Evolutionary conservation across 2,329 filamentous ascomycete species (phyloP).

Genomic region (Rhexocercosporidium sp.): DNA sequence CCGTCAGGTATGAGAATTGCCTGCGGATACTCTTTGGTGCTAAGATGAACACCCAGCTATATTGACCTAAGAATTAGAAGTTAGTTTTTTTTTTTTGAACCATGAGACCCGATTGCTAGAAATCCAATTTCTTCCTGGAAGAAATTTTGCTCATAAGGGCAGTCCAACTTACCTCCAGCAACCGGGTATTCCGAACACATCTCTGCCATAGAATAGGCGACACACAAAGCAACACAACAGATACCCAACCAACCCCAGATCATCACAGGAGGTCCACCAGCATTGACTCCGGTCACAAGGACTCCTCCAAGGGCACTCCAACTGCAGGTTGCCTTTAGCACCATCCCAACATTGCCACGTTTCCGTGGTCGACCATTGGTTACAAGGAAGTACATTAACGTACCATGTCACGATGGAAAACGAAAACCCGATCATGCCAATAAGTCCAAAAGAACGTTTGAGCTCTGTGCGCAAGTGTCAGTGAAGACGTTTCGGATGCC

Average conservation of each 20-base stretch:
- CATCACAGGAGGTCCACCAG: conserved; percentile 63
- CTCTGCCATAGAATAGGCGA: conserved; percentile 64
- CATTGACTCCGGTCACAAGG: conserved; percentile 59
- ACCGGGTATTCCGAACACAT: conserved; percentile 62
- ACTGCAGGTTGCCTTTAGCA: conserved; percentile 38
- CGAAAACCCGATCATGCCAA: conserved; percentile 64
- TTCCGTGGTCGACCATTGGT: conserved; percentile 1
- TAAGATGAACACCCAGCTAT: conserved; percentile 62
- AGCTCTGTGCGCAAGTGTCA: conserved; percentile 49
- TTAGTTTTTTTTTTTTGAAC: background rate
- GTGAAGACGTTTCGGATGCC: background rate
- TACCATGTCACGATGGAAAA: conserved; percentile 62
- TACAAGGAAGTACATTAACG: conserved; percentile 24
- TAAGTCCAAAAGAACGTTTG: conserved; percentile 58
- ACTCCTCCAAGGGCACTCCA: conserved; percentile 63
- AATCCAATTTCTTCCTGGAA: background rate
- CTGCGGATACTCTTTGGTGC: conserved; percentile 53
- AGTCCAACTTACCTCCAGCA: conserved; percentile 45
- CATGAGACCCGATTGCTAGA: background rate
- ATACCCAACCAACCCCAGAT: conserved; percentile 62
- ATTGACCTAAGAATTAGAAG: conserved; percentile 49
- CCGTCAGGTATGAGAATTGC: conserved; percentile 50
- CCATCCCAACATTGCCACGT: conserved; percentile 20
- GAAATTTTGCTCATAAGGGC: background rate
- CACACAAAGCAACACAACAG: conserved; percentile 54